Evolutionary conservation across 768 basidiomycete genomes (phyloP).

Genomic region (Kwoniella sp.): DNA sequence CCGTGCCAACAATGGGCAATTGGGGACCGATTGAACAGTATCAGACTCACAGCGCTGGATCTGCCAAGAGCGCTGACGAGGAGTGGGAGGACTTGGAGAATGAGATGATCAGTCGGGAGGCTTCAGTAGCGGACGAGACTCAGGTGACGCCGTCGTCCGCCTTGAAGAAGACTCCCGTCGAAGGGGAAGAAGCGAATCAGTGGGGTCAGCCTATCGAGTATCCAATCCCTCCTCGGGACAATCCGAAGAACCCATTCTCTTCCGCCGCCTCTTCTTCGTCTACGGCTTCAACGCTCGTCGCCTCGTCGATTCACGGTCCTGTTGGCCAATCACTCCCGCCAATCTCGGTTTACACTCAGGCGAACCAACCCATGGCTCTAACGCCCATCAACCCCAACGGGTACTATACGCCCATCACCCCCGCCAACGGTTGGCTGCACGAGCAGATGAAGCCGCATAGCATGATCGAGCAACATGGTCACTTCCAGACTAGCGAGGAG

Average conservation of each 20-base stretch:
- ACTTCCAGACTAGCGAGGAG: neutral
- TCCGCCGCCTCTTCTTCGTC: constrained; percentile 26
- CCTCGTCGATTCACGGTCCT: constrained; percentile 12
- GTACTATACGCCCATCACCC: constrained; percentile 34
- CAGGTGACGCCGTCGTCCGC: neutral
- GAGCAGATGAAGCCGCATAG: constrained; percentile 29
- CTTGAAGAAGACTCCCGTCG: neutral
- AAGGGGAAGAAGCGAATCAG: neutral
- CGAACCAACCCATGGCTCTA: constrained; percentile 5
- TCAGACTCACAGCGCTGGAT: constrained; percentile 14
- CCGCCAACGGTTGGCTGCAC: constrained; percentile 24
- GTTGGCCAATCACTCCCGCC: constrained; percentile 5
- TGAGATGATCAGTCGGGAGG: constrained; percentile 31
- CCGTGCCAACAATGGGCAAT: constrained; percentile 25
- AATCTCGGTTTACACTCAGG: constrained; percentile 6
- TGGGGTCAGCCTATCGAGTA: constrained; percentile 22
- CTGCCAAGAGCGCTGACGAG: constrained; percentile 14
- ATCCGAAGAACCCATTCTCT: constrained; percentile 23
- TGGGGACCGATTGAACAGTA: constrained; percentile 18
- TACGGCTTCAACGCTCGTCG: constrained; percentile 16
- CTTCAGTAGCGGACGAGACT: constrained; percentile 7
- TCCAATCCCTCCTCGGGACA: constrained; percentile 4
- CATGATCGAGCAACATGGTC: constrained; percentile 7
- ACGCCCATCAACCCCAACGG: constrained; percentile 27
- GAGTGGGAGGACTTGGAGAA: constrained; percentile 26